These are phyloP conservation scores for Phalaenopsis equestris DNA, from an alignment of 106 monocot genomes.

Conservation along the genomic window DNA sequence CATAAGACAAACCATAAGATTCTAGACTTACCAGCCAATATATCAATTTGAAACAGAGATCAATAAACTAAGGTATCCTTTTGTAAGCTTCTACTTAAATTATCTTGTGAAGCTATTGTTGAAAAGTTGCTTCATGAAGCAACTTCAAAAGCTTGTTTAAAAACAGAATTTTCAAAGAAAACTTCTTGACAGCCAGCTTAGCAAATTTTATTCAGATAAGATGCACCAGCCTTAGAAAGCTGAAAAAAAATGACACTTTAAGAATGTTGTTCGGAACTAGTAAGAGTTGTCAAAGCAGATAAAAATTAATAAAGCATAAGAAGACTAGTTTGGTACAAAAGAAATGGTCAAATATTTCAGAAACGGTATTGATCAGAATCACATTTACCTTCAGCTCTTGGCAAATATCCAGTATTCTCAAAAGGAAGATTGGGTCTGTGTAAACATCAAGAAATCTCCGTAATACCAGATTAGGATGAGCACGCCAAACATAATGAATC, in stretches of 20 bases:
- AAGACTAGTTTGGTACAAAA: not conserved
- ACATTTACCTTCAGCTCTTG: constrained; percentile 77
- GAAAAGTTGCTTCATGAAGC: not conserved
- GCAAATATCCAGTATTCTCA: constrained; percentile 60
- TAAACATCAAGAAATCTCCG: constrained; percentile 52
- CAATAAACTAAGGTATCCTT: not conserved
- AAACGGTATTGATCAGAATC: not conserved
- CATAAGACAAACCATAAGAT: not conserved
- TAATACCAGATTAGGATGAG: constrained; percentile 58
- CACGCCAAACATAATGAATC: constrained; percentile 53
- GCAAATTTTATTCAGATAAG: not conserved
- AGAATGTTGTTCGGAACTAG: not conserved
- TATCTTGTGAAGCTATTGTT: not conserved
- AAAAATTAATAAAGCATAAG: not conserved
- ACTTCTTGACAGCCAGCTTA: not conserved
- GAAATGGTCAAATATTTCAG: not conserved
- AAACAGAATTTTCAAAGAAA: not conserved
- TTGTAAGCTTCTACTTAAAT: not conserved
- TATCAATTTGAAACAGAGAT: not conserved
- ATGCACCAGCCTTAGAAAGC: not conserved
- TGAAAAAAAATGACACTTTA: not conserved
- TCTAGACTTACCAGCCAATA: not conserved
- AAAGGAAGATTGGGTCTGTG: constrained; percentile 33
- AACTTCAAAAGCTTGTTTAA: not conserved
- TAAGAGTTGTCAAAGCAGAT: not conserved